phyloP scores from a whole-genome alignment of 371 early-diverging fungal species.

The Dichotomocladium elegans region DNA sequence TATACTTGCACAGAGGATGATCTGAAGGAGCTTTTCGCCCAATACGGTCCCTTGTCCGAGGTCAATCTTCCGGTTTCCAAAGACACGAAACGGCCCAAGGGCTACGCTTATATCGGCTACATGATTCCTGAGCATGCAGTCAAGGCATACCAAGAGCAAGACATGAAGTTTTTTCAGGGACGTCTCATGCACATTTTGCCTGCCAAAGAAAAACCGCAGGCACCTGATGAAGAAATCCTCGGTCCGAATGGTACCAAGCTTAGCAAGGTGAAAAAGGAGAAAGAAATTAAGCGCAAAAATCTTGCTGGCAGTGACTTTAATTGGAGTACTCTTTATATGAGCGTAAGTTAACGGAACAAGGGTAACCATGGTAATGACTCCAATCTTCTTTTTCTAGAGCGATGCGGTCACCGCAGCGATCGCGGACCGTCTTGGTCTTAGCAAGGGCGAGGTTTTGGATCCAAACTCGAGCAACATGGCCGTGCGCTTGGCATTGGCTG shows the following conservation, averaged over 20 bases:
- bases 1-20: constrained; percentile 89
- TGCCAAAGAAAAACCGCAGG: constrained; percentile 80
- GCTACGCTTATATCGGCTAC: constrained; percentile 87
- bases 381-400: constrained; percentile 39
- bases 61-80: constrained; percentile 90
- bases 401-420: constrained; percentile 95
- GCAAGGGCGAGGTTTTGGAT: constrained; percentile 86
- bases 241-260: constrained; percentile 56
- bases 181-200: constrained; percentile 85
- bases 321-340: constrained; percentile 97
- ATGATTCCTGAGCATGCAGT: constrained; percentile 92
- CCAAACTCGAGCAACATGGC: constrained; percentile 86
- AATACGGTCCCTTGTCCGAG: constrained; percentile 90
- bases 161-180: constrained; percentile 88
- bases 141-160: constrained; percentile 75
- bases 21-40: constrained; percentile 69
- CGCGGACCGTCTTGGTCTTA: constrained; percentile 82
- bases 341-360: constrained; percentile 44
- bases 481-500: constrained; percentile 92
- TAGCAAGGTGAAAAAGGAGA: constrained; percentile 72
- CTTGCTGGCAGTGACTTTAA: constrained; percentile 80
- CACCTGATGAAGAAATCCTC: constrained; percentile 57
- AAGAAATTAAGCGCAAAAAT: constrained; percentile 75
- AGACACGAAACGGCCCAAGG: constrained; percentile 90
- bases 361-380: not conserved